These are phyloP conservation scores for Paramarasmius palmivorus DNA, from an alignment of 1,284 basidiomycete genomes.

Conservation along the genomic window DNA sequence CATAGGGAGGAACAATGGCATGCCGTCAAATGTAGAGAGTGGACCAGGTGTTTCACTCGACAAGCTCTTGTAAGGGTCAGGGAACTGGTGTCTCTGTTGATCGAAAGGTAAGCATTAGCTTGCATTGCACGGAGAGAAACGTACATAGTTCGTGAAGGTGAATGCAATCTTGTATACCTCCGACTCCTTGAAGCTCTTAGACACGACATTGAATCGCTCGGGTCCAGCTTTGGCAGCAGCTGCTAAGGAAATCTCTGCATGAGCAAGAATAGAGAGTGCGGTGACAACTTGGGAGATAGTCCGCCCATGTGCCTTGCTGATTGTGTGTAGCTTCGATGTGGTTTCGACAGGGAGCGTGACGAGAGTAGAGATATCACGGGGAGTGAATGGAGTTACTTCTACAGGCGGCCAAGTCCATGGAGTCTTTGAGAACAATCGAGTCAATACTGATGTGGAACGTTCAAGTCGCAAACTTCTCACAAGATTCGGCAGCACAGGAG, in stretches of 20 bases:
- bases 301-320: conserved; percentile 9
- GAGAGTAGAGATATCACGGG: conserved; percentile 12
- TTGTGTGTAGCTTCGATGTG: conserved; percentile 12
- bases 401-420: conserved; percentile 12
- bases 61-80: conserved; percentile 11
- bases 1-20: conserved; percentile 9
- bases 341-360: conserved; percentile 9
- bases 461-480: background rate
- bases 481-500: background rate
- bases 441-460: too few relatives aligned
- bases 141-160: conserved; percentile 16
- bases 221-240: conserved; percentile 7
- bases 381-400: background rate
- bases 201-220: conserved; percentile 15
- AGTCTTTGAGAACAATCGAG: background rate
- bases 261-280: conserved; percentile 14
- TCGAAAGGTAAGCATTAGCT: background rate
- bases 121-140: background rate
- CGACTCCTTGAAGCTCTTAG: conserved; percentile 2
- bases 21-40: conserved; percentile 12
- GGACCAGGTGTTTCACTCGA: conserved; percentile 5
- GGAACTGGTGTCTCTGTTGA: conserved; percentile 14
- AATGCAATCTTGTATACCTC: conserved; percentile 10
- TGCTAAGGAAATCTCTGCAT: conserved; percentile 10
- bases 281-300: conserved; percentile 19